These are phyloP conservation scores for Solanum pennellii DNA, from an alignment of 257 asterid genomes.

Conservation along the genomic window DNA sequence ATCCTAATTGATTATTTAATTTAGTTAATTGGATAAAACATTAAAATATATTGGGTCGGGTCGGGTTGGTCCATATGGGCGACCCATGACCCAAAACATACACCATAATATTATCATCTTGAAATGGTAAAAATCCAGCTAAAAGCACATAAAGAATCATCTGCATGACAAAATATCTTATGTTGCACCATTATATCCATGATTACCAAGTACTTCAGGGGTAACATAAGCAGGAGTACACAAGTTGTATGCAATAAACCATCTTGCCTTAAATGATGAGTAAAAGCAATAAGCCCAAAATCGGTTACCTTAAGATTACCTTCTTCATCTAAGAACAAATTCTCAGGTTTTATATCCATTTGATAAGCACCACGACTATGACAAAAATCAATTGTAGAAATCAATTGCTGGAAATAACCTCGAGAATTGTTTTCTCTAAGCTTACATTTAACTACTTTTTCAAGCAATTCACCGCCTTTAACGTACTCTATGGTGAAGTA, in stretches of 20 bases:
- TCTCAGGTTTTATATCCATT: constrained; percentile 59
- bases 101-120: constrained; percentile 39
- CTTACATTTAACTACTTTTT: constrained; percentile 30
- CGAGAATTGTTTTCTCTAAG: constrained; percentile 44
- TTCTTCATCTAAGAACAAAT: constrained; percentile 43
- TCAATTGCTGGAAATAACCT: constrained; percentile 52
- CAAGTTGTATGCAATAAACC: constrained; percentile 61
- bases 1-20: too few species aligned
- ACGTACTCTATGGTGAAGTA: constrained; percentile 59
- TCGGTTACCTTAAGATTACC: constrained; percentile 55
- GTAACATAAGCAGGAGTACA: constrained; percentile 63
- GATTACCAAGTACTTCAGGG: constrained; percentile 57
- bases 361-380: constrained; percentile 65
- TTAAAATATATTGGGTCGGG: too few species aligned
- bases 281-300: constrained; percentile 49
- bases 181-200: constrained; percentile 53
- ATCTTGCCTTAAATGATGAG: constrained; percentile 51
- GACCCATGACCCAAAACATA: too few species aligned
- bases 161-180: constrained; percentile 72
- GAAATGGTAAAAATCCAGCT: constrained; percentile 56
- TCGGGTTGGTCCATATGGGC: too few species aligned
- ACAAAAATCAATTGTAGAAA: constrained; percentile 56
- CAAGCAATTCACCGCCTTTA: constrained; percentile 68
- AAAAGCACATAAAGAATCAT: constrained; percentile 43
- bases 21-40: too few species aligned